phyloP scores from a whole-genome alignment of 2,329 filamentous ascomycete species.

The Aspergillus sp. region DNA sequence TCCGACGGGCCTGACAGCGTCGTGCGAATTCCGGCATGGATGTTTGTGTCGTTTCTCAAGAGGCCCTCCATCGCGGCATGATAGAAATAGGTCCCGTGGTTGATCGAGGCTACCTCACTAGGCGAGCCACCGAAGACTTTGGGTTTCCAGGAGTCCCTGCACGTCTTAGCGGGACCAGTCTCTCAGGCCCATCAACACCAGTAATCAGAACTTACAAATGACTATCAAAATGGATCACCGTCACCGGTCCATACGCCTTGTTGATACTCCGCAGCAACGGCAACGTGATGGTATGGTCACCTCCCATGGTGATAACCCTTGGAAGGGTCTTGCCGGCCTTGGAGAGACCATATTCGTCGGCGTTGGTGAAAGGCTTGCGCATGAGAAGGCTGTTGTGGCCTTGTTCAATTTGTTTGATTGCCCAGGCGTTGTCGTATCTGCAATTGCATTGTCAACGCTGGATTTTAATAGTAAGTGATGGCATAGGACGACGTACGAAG shows the following conservation, averaged over 20 bases:
- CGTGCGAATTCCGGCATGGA: constrained; percentile 79
- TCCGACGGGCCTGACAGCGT: constrained; percentile 70
- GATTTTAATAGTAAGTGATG: neutral
- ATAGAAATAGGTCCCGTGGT: constrained; percentile 86
- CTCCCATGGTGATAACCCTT: constrained; percentile 64
- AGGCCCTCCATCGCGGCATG: constrained; percentile 71
- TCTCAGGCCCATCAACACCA: too few relatives aligned
- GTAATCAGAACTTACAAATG: constrained; percentile 39
- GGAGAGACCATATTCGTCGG: constrained; percentile 58
- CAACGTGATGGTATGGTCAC: constrained; percentile 40
- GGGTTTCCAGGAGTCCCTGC: constrained; percentile 58
- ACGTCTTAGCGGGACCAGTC: neutral
- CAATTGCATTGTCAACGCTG: neutral
- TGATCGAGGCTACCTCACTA: constrained; percentile 65
- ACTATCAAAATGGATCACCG: constrained; percentile 56
- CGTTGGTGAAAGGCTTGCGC: constrained; percentile 60
- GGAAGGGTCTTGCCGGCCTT: constrained; percentile 69
- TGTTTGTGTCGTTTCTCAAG: constrained; percentile 72
- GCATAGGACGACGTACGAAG: constrained; percentile 51
- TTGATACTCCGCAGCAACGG: constrained; percentile 50
- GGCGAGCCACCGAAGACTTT: constrained; percentile 82
- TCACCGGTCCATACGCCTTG: constrained; percentile 60
- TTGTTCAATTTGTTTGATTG: constrained; percentile 76
- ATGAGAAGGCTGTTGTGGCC: constrained; percentile 70
- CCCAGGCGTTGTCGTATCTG: constrained; percentile 74